Evolutionary conservation across 192 early-diverging fungal species (phyloP), one percentile per base, ranked within the genome.

Genomic region (Gryganskiella cystojenkinii): DNA sequence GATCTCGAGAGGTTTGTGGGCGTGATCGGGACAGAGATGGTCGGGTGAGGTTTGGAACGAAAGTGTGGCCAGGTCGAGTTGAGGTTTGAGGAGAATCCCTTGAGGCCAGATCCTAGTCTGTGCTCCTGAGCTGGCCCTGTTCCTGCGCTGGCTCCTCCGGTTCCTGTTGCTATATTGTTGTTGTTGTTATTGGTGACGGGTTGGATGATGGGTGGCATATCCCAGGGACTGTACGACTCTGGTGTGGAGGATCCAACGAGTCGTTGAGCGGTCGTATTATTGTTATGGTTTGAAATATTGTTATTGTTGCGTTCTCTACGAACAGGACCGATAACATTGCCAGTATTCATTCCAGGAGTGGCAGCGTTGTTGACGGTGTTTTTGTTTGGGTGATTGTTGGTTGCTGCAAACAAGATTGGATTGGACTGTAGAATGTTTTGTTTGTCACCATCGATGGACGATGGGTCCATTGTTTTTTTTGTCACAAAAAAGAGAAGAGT

Each of bases 201-300:
- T 1, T 76, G 73, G 46, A 68, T 68, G 25, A 76, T 76, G 34
- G 73, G 73, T 0, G 73, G 73, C 73, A 76, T 76, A 54, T 76
- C 73, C 73, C 73, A 76, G 3, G 73, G 73, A 63, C 65, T 76
- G 33, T 76, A 76, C 0, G 73, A 49, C 34, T 76, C 65, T 76
- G 64, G 3, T n/a, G 25, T 3, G 35, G 20, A 19, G 30, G 24
- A 37, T 27, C 45, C 6, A 59, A 15, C n/a, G 63, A 2, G 19
- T 74, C 66, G 42, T 15, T 17, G 27, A 66, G 40, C 25, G 15
- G 5, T 57, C 52, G 22, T 61, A 35, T 20, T 33, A 49, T 24
- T 56, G 13, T 17, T 45, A 44, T 14, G n/a, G n/a, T n/a, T n/a
- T n/a, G n/a, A n/a, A n/a, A n/a, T n/a, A n/a, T 7, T 52, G 45